Base-by-base conservation (phyloP, 1,139 yeast species). In the Saccharomycopsis crataegensis region DNA sequence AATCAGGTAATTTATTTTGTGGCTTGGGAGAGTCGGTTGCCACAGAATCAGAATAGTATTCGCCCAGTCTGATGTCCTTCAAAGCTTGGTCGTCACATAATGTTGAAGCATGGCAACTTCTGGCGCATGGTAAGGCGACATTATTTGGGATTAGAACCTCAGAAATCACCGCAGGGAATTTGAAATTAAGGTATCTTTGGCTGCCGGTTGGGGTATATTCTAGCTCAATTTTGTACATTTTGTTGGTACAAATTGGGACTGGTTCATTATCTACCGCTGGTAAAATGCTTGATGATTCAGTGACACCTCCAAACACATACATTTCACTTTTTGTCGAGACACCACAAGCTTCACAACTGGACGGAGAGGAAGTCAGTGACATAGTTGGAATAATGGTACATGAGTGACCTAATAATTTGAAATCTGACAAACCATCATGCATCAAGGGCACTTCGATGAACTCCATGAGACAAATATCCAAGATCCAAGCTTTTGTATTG, bases 391-490 rank as follows among this genome's bases (percentile, higher is more conserved):
- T 11, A 5, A n/a, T 5, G 40, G 11, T 36, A n/a, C 11, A 11
- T 31, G 68, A 49, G 58, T 75, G 80, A 2, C 78, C 80, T 65
- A 77, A 76, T 58, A 80, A 66, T 6, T 77, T 70, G 12, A 73
- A 68, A 0, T 74, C 6, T 22, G 28, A 4, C 28, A 22, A 4
- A 22, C 78, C 76, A 56, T 73, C 75, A 0, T 74, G 70, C 12
- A 65, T 64, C 28, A 76, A 55, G 43, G 69, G 69, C 31, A 72
- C 60, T 58, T 69, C 69, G 31, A 66, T 64, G 59, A 74, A 76
- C 31, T 62, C 66, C 50, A 65, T 63, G 1, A 71, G 65, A 3
- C 65, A 51, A 0, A 67, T 64, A 61, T 77, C 80, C 43, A 76
- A 63, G 14, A 75, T 61, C 65, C 75, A 76, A 0, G 69, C 71